Evolutionary conservation across 2,329 filamentous ascomycete genomes (phyloP), one percentile per base, ranked within the genome.

Genomic region (Alternaria triticina): DNA sequence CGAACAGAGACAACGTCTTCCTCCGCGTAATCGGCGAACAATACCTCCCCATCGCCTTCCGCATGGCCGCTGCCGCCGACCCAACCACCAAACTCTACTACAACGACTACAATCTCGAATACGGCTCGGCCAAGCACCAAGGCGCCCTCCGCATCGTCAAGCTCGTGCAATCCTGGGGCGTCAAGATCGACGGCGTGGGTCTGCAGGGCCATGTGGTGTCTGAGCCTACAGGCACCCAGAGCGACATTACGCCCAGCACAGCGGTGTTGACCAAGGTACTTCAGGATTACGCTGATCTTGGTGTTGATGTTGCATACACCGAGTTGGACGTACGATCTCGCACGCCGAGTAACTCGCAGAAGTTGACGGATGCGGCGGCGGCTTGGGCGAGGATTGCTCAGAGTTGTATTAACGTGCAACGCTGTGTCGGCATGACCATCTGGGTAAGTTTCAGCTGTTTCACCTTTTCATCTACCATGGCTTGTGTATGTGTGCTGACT

Each of bases 101-200:
- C 79, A 88, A 88, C 73, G 86, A 88, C 76, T 90, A 89, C 82
- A 89, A 88, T 79, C 85, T 89, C 66, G 88, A 90, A 76, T 82
- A 78, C 12, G 81, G 83, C 12, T 83, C 84, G 4, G 81, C 82
- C 3, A 84, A 83, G 59, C 64, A 75, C 52, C 66, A 60, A 40
- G 76, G 74, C 10, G 75, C 76, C 5, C 68, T 76, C 23, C 63
- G 69, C 45, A 73, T 81, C 47, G 76, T 81, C 57, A 77, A 78
- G 61, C 72, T 72, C 22, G 69, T 83, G 12, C 70, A 79, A 57
- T 77, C 77, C 5, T 80, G 77, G 43, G 79, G 79, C 17, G 79
- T 80, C 55, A 80, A 81, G 64, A 88, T 90, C 63, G 85, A 90
- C 64, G 88, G 88, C 54, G 83, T 90, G 17, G 88, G 89, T 40